A percentile compares a stretch with the other conserved stretches of the same genome.
Conservation (phyloP, 2,329 filamentous ascomycete genomes). For the Talaromyces funiculosus region DNA sequence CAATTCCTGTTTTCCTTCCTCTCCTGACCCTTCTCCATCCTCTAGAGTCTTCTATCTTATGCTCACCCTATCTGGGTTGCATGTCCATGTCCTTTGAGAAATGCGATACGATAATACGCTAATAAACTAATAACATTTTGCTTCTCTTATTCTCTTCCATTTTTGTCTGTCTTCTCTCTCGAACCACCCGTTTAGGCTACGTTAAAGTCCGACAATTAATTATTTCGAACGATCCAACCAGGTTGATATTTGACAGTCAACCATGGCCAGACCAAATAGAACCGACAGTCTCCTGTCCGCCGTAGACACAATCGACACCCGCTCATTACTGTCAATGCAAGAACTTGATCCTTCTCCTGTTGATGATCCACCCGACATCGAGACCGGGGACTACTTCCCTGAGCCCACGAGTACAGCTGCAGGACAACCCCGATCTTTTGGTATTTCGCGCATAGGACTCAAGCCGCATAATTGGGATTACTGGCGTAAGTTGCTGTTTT, state of each 20-base stretch:
- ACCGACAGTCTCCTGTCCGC: conserved; percentile 16
- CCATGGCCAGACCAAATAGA: conserved; percentile 10
- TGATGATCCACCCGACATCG: conserved; percentile 44
- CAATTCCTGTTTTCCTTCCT: not conserved
- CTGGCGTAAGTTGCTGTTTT: conserved; percentile 67
- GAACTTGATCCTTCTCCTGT: conserved; percentile 81
- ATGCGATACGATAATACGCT: not conserved
- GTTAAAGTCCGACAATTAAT: not conserved
- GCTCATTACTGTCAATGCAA: conserved; percentile 60
- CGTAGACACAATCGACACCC: conserved; percentile 28
- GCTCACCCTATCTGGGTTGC: not conserved
- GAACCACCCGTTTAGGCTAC: not conserved
- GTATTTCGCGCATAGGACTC: conserved; percentile 44
- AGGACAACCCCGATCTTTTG: conserved; percentile 17
- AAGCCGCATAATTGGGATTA: conserved; percentile 67
- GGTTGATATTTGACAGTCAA: not conserved
- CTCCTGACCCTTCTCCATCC: not conserved
- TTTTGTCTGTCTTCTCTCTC: not conserved
- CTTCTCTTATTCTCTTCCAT: not conserved
- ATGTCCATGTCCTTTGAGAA: not conserved
- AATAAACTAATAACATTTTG: not conserved
- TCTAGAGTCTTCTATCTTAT: not conserved
- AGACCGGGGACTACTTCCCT: conserved; percentile 47
- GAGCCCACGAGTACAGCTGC: conserved; percentile 18
- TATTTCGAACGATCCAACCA: not conserved